These are phyloP conservation scores for Pisolithus thermaeus DNA, from an alignment of 1,284 basidiomycete genomes.

Conservation along the genomic window DNA sequence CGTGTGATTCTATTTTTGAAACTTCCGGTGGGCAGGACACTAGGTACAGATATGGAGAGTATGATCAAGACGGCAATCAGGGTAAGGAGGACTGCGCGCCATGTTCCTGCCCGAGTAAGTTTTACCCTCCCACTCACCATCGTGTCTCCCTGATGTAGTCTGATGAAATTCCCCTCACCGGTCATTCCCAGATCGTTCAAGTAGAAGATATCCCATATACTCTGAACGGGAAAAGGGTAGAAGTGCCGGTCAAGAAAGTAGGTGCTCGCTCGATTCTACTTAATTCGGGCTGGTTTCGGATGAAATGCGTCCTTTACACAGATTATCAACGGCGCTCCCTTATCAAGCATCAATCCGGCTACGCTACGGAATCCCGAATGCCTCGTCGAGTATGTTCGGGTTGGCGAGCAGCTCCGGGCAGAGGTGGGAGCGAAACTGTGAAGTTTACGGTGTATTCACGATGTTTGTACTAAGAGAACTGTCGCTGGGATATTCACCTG, in stretches of 20 bases:
- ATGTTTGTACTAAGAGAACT: not conserved
- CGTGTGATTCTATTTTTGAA: slow-evolving; percentile 82
- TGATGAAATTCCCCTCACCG: slow-evolving; percentile 9
- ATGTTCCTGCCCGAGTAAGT: slow-evolving; percentile 65
- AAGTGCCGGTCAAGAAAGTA: slow-evolving; percentile 79
- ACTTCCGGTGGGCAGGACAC: slow-evolving; percentile 45
- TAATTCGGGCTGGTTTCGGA: not conserved
- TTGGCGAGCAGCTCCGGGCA: slow-evolving; percentile 48
- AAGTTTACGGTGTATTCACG: not conserved
- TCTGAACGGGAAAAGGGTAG: slow-evolving; percentile 81
- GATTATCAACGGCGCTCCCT: slow-evolving; percentile 78
- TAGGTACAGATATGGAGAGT: slow-evolving; percentile 50
- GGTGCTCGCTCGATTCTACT: not conserved
- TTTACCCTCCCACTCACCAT: slow-evolving; percentile 5
- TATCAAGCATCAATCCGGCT: slow-evolving; percentile 67
- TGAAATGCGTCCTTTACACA: slow-evolving; percentile 18
- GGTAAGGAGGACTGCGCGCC: slow-evolving; percentile 60
- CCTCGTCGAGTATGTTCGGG: slow-evolving; percentile 54
- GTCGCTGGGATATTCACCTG: slow-evolving; percentile 2
- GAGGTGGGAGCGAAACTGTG: slow-evolving; percentile 16
- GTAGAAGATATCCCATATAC: slow-evolving; percentile 79
- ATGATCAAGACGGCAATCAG: slow-evolving; percentile 63
- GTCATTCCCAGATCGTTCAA: slow-evolving; percentile 50
- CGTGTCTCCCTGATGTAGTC: slow-evolving; percentile 5
- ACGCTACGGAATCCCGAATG: slow-evolving; percentile 77